Conservation (phyloP, 2,329 filamentous ascomycete genomes). For the Plectosphaerella plurivora region DNA sequence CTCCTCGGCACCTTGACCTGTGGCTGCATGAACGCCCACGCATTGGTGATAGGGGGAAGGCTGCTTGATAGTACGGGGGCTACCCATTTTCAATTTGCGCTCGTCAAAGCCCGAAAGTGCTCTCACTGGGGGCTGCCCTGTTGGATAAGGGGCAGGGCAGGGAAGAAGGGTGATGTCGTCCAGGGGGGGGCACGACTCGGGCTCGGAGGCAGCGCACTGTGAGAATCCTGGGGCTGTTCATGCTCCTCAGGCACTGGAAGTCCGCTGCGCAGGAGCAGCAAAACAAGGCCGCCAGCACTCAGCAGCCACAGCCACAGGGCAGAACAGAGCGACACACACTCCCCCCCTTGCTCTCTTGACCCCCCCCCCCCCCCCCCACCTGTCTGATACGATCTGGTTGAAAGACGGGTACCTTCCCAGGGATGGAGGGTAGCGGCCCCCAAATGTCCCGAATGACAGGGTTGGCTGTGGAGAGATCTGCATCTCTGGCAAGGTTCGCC, state of each 20-base stretch:
- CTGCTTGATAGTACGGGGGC: background rate
- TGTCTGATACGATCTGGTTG: background rate
- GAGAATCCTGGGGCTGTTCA: background rate
- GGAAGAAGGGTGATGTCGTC: background rate
- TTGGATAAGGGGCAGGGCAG: background rate
- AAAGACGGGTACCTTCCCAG: background rate
- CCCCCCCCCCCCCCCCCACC: slow-evolving; percentile 1
- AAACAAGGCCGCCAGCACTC: no score
- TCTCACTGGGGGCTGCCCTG: background rate
- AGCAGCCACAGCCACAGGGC: background rate
- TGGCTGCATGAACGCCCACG: background rate
- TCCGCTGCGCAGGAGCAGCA: no score
- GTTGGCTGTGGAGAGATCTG: slow-evolving; percentile 4
- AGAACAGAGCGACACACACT: background rate
- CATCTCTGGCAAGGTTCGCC: background rate
- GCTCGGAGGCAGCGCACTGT: background rate
- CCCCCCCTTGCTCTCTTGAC: background rate
- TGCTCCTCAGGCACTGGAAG: no score
- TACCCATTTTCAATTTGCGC: background rate
- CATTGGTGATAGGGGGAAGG: background rate
- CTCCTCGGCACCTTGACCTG: no score
- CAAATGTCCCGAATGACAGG: slow-evolving; percentile 3
- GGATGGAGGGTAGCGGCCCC: background rate
- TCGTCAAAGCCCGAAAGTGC: background rate
- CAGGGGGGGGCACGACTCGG: background rate